Percentiles rank a stretch among this genome's conserved stretches.
phyloP scores from a whole-genome alignment of 2,329 filamentous ascomycete genomes.

The Colletotrichum australisinense region DNA sequence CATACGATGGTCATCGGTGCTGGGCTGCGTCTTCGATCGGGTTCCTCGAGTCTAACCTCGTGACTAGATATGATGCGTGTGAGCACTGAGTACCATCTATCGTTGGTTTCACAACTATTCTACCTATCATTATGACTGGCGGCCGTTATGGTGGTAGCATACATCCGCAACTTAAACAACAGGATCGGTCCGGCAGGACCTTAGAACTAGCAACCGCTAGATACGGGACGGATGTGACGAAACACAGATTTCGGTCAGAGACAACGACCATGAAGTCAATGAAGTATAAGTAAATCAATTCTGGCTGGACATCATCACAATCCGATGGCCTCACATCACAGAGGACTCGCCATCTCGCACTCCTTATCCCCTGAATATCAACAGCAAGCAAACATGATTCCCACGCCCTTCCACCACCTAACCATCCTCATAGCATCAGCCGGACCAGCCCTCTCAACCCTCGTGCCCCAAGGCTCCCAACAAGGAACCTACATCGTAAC shows the following conservation, averaged over 20 bases:
- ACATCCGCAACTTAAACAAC: neutral
- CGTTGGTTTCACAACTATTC: fast-evolving
- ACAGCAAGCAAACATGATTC: neutral
- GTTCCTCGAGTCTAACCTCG: neutral
- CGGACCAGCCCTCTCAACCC: neutral
- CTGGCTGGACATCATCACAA: neutral
- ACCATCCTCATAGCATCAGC: neutral
- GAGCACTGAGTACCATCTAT: no score
- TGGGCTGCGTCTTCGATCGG: neutral
- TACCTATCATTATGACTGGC: neutral
- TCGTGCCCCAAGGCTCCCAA: neutral
- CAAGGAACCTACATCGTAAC: neutral
- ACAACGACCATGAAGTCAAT: neutral
- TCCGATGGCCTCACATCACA: neutral
- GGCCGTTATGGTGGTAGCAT: neutral
- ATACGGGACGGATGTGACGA: neutral
- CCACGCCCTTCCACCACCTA: neutral
- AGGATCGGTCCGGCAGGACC: neutral
- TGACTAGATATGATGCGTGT: neutral
- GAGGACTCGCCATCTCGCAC: neutral
- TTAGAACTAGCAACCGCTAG: neutral
- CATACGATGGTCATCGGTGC: neutral
- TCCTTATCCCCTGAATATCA: neutral
- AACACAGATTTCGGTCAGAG: neutral
- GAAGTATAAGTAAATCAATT: neutral